These are phyloP conservation scores for Cercospora zeina DNA, from an alignment of 2,329 filamentous ascomycete genomes.

Conservation along the genomic window DNA sequence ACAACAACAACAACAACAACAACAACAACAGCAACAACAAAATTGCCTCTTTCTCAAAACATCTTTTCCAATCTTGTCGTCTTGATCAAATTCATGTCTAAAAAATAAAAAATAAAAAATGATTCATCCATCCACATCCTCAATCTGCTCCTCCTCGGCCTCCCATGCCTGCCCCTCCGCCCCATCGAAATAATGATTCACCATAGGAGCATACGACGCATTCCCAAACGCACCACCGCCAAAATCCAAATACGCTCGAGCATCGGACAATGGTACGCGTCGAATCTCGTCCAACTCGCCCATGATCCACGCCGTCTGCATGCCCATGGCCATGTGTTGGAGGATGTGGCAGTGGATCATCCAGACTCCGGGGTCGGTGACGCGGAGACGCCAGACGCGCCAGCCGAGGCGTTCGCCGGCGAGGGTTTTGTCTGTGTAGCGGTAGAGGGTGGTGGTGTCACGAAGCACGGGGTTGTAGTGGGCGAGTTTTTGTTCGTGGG, in stretches of 20 bases:
- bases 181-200: constrained; percentile 30
- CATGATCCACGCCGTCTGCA: constrained; percentile 52
- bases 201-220: constrained; percentile 29
- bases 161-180: constrained; percentile 14
- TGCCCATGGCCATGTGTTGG: constrained; percentile 60
- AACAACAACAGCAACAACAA: no score
- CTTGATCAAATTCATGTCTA: no score
- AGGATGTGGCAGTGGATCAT: constrained; percentile 63
- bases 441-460: constrained; percentile 58
- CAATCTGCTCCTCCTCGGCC: background rate
- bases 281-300: constrained; percentile 47
- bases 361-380: constrained; percentile 56
- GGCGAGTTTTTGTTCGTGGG: constrained; percentile 50
- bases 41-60: no score
- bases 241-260: constrained; percentile 48
- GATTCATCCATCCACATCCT: background rate
- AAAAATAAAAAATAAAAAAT: no score
- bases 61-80: no score
- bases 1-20: no score
- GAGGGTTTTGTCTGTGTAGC: constrained; percentile 50
- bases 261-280: constrained; percentile 38
- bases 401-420: constrained; percentile 54
- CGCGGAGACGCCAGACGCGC: constrained; percentile 61
- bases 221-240: constrained; percentile 49
- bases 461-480: constrained; percentile 46